Evolutionary conservation across 495 filamentous ascomycete species (phyloP), one percentile per base, ranked within the genome.

Genomic region (Xylaria flabelliformis): DNA sequence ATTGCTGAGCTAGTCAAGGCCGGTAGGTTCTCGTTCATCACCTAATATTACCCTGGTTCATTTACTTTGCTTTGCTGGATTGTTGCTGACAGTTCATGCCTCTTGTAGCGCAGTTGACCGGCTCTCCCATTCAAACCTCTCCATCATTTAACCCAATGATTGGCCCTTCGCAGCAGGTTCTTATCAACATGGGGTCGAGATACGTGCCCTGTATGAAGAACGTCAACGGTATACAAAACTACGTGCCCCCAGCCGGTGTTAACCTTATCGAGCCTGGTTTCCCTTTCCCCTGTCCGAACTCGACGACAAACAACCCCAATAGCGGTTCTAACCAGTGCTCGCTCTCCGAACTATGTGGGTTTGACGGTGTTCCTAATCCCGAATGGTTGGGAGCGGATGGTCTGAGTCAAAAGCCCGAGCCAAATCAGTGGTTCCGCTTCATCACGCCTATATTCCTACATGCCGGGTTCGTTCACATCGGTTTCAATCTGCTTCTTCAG

Each of bases 371-470:
- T 9, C 88, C 90, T 2, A 88, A 92, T 68, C 92, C 91, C 17
- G 56, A 85, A 82, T 87, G 88, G 79, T 76, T 77, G 41, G 73
- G 78, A 32, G 81, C 78, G 3, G 79, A 81, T 51, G 77, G 75
- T 2, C 73, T 77, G 58, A 70, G 78, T 29, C 79, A 81, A 74
- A 74, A 67, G 26, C 84, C 84, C n/a, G 81, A 85, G 66, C 96
- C 96, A 19, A 90, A 98, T 76, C 96, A 99, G 79, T 98, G 96
- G 96, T 99, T 89, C 78, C 91, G 96, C 64, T 98, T 99, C 83
- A 97, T 99, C 79, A 83, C 90, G 21, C 96, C 96, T 58, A 98
- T 99, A 69, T 99, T 99, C 84, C 80, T 98, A 72, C 96, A 99
- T 77, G 93, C 92, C 34, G 96, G 96, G 6, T 82, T 99, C 53